phyloP scores from a whole-genome alignment of 768 basidiomycete species.

The Amyloporia xantha region DNA sequence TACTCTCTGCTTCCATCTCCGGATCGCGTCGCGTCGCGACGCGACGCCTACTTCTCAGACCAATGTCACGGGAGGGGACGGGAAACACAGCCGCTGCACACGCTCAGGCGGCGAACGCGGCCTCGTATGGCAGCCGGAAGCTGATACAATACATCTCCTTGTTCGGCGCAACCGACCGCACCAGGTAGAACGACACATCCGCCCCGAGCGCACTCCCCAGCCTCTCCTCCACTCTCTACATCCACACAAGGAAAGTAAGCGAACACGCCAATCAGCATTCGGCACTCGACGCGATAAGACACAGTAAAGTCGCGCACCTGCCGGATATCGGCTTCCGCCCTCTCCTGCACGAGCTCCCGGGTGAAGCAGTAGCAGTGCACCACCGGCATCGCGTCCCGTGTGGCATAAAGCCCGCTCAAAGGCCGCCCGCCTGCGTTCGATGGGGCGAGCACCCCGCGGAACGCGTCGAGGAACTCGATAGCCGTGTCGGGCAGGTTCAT shows the following conservation, averaged over 20 bases:
- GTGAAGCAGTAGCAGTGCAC: constrained; percentile 98
- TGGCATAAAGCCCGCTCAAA: constrained; percentile 38
- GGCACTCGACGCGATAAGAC: background rate
- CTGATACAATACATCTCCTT: constrained; percentile 98
- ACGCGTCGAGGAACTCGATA: constrained; percentile 83
- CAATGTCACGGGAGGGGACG: background rate
- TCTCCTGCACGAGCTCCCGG: constrained; percentile 62
- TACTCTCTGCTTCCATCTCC: too few species aligned
- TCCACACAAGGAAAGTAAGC: constrained; percentile 9
- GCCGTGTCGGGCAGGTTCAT: constrained; percentile 98
- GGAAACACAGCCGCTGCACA: background rate
- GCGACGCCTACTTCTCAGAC: constrained; percentile 6
- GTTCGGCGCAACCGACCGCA: constrained; percentile 90
- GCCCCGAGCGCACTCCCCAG: constrained; percentile 49
- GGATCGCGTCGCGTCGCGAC: background rate
- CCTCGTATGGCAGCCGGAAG: constrained; percentile 59
- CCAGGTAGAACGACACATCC: constrained; percentile 57
- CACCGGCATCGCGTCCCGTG: constrained; percentile 59
- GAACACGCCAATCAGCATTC: background rate
- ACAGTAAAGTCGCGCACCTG: constrained; percentile 45
- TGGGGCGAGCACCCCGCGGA: constrained; percentile 60
- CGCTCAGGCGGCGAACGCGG: constrained; percentile 24
- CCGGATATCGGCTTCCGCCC: constrained; percentile 72
- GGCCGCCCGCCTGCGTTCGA: constrained; percentile 34
- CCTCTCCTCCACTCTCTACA: constrained; percentile 64